Evolutionary conservation across 257 asterid species (phyloP).

Genomic region (Rubia yunnanensis): DNA sequence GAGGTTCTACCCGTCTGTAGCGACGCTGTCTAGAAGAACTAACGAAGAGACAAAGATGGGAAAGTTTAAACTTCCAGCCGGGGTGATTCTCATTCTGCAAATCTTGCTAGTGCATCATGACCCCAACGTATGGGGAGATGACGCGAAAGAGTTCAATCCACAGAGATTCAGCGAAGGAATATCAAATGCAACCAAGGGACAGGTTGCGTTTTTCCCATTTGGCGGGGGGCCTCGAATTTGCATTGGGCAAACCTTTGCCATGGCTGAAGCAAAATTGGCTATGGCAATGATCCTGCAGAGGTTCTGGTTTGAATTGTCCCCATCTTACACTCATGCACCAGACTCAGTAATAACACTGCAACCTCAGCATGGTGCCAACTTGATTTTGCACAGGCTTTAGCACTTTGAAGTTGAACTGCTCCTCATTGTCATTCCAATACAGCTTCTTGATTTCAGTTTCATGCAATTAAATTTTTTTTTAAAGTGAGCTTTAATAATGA

Average conservation of each 20-base stretch:
- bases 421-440: too few species aligned
- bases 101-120: constrained; percentile 19
- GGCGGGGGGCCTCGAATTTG: constrained; percentile 23
- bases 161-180: constrained; percentile 26
- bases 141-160: constrained; percentile 19
- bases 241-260: constrained; percentile 21
- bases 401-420: background rate
- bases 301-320: constrained; percentile 21
- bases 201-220: constrained; percentile 18
- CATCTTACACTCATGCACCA: constrained; percentile 21
- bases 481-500: too few species aligned
- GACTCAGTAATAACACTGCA: background rate
- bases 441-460: too few species aligned
- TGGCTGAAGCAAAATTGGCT: constrained; percentile 20
- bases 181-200: constrained; percentile 22
- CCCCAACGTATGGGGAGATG: constrained; percentile 20
- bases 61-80: constrained; percentile 11
- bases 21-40: background rate
- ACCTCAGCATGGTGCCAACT: constrained; percentile 18
- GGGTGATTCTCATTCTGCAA: constrained; percentile 5
- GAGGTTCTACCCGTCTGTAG: constrained; percentile 10
- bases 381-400: constrained; percentile 12
- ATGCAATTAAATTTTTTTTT: too few species aligned
- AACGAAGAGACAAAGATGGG: constrained; percentile 14
- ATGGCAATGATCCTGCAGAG: constrained; percentile 22